Percentiles rank a stretch among this genome's conserved stretches.
Conservation (phyloP, 2,329 filamentous ascomycete species). For the Aspergillus niger region DNA sequence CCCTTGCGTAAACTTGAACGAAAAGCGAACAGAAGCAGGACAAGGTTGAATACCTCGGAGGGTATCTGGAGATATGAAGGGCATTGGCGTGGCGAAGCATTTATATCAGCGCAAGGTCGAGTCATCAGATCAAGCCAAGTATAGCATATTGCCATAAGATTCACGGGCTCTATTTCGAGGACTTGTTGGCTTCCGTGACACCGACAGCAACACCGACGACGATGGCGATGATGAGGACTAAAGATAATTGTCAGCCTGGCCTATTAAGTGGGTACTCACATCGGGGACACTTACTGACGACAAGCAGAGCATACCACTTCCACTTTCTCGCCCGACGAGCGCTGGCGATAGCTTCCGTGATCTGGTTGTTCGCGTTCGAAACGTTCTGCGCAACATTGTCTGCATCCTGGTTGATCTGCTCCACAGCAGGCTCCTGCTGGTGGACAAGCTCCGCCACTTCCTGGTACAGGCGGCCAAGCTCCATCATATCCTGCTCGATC, state of each 20-base stretch:
- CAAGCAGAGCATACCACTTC: slow-evolving; percentile 95
- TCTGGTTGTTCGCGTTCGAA: slow-evolving; percentile 79
- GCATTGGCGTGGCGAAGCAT: slow-evolving; percentile 8
- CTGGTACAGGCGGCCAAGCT: slow-evolving; percentile 84
- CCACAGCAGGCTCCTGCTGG: slow-evolving; percentile 79
- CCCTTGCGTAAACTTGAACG: slow-evolving; percentile 1
- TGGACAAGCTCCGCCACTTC: slow-evolving; percentile 84
- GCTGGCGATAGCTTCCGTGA: slow-evolving; percentile 77
- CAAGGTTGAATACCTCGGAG: neutral
- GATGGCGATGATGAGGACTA: slow-evolving; percentile 58
- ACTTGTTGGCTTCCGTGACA: slow-evolving; percentile 42
- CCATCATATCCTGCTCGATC: slow-evolving; percentile 87
- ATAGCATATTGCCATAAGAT: neutral
- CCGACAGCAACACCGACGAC: slow-evolving; percentile 54
- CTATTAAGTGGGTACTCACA: neutral
- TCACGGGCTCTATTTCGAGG: slow-evolving; percentile 1
- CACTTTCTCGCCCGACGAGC: slow-evolving; percentile 80
- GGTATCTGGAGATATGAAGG: neutral
- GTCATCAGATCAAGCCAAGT: slow-evolving; percentile 6
- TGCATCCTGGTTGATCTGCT: slow-evolving; percentile 81
- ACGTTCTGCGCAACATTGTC: slow-evolving; percentile 85
- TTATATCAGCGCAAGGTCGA: slow-evolving; percentile 4
- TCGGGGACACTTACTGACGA: slow-evolving; percentile 57
- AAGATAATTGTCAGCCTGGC: slow-evolving; percentile 8
- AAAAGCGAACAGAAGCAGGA: neutral